Conservation (phyloP, 345 rosid species). For the Brassica cretica region DNA sequence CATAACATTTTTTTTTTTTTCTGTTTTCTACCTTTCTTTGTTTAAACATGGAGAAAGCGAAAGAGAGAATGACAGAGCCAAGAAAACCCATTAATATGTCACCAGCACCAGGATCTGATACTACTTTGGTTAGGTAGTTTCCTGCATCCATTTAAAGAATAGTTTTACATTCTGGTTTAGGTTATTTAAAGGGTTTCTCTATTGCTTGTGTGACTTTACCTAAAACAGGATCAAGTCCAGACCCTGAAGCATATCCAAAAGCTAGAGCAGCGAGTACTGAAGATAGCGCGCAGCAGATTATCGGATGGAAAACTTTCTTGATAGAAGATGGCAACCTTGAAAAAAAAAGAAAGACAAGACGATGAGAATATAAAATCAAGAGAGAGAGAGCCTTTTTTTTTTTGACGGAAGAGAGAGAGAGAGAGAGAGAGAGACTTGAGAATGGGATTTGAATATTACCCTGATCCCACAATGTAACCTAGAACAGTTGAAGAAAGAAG, state of each 20-base stretch:
- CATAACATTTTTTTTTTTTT: not conserved
- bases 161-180: not conserved
- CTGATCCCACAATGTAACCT: slow-evolving; percentile 85
- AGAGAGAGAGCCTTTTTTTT: too few relatives aligned
- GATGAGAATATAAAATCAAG: not conserved
- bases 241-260: slow-evolving; percentile 70
- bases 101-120: slow-evolving; percentile 93
- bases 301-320: slow-evolving; percentile 83
- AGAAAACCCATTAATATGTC: slow-evolving; percentile 91
- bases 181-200: not conserved
- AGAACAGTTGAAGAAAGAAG: slow-evolving; percentile 86
- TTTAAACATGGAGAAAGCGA: slow-evolving; percentile 95
- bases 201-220: slow-evolving; percentile 45
- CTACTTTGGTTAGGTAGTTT: slow-evolving; percentile 74
- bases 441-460: slow-evolving; percentile 46
- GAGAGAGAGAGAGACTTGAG: not conserved
- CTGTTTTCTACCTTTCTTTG: slow-evolving; percentile 71
- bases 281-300: slow-evolving; percentile 80
- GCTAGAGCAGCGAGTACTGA: slow-evolving; percentile 83
- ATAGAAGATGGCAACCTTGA: slow-evolving; percentile 74
- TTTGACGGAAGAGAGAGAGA: not conserved
- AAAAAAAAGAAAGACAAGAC: not conserved
- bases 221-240: slow-evolving; percentile 81
- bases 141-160: slow-evolving; percentile 44
- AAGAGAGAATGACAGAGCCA: slow-evolving; percentile 94